phyloP scores from a whole-genome alignment of 2,329 filamentous ascomycete genomes.

The Aspergillus sp. region DNA sequence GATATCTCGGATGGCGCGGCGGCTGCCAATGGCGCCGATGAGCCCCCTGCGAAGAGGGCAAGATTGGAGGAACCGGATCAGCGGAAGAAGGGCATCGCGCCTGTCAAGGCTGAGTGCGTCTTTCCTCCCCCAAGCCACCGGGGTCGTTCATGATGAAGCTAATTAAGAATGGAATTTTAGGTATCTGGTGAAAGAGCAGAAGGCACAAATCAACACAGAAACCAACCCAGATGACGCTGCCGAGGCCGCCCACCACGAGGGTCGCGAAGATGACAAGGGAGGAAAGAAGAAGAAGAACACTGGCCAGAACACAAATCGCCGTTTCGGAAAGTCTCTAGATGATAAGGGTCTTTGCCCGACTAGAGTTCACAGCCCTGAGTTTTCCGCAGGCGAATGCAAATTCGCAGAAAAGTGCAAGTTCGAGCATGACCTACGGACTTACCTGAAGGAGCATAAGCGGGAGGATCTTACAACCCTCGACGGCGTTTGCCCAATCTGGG shows the following conservation, averaged over 20 bases:
- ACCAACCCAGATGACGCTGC: slow-evolving; percentile 54
- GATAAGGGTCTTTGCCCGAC: slow-evolving; percentile 72
- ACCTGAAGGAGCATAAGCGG: slow-evolving; percentile 75
- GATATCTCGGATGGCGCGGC: slow-evolving; percentile 17
- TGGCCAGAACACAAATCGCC: slow-evolving; percentile 79
- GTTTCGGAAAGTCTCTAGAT: slow-evolving; percentile 76
- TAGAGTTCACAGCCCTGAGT: slow-evolving; percentile 67
- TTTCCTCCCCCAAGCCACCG: neutral
- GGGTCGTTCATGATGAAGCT: neutral
- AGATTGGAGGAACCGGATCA: slow-evolving; percentile 46
- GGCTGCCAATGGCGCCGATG: slow-evolving; percentile 26
- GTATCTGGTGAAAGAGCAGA: slow-evolving; percentile 5
- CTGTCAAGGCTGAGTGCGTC: slow-evolving; percentile 67
- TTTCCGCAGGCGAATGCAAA: slow-evolving; percentile 69
- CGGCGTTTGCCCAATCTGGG: slow-evolving; percentile 77
- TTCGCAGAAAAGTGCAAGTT: slow-evolving; percentile 78
- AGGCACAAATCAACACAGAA: slow-evolving; percentile 16
- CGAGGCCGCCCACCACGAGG: slow-evolving; percentile 49
- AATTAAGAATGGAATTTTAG: neutral
- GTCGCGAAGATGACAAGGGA: slow-evolving; percentile 33
- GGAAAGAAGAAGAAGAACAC: slow-evolving; percentile 53
- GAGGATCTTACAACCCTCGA: slow-evolving; percentile 72
- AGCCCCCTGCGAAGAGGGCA: slow-evolving; percentile 55
- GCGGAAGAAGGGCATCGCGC: slow-evolving; percentile 56
- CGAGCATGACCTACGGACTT: slow-evolving; percentile 79